Evolutionary conservation across 73 alveolate genomes (phyloP), one percentile per base, ranked within the genome.

Genomic region (Blepharisma stoltei): DNA sequence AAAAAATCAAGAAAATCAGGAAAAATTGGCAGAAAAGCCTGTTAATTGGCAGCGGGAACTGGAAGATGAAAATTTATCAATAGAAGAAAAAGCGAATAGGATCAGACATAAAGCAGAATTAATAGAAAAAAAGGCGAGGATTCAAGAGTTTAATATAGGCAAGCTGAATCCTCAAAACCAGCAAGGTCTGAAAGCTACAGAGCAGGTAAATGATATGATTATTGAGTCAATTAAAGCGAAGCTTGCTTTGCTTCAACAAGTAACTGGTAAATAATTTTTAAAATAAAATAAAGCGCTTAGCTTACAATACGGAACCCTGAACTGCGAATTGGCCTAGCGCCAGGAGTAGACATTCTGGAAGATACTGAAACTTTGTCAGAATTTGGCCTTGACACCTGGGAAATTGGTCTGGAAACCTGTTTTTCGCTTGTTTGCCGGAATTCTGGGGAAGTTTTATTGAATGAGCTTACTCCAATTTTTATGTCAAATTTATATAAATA

Each of bases 181-280:
- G 38, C 14, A 60, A 60, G 73, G 73, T 4, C 14, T 60, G 14
- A 11, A 60, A 60, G 45, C 46, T 60, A 38, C 46, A 11, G 73
- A 60, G 14, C 48, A 60, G 73, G 73, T 60, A 14, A 60, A 60
- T 60, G 73, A 60, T 18, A 60, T 60, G 73, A 60, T 60, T 25
- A 60, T 60, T 25, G 14, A n/a, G 2, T 18, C 73, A 18, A 60
- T 60, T 25, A 60, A 38, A 60, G 73, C 73, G 18, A 60, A 60
- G 45, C 45, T 60, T 14, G 73, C 73, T n/a, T 60, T 60, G 46
- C 73, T 60, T 14, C 41, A 32, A 32, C 41, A 32, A 32, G 41
- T 32, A 32, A 32, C 41, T 32, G 41, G 41, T 32, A 32, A 32
- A 32, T 32, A 32, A 32, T 32, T 32, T 32, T 32, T 32, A 32